Conservation (phyloP, 225 moss, liverwort and hornwort genomes). For the Climacium dendroides region DNA sequence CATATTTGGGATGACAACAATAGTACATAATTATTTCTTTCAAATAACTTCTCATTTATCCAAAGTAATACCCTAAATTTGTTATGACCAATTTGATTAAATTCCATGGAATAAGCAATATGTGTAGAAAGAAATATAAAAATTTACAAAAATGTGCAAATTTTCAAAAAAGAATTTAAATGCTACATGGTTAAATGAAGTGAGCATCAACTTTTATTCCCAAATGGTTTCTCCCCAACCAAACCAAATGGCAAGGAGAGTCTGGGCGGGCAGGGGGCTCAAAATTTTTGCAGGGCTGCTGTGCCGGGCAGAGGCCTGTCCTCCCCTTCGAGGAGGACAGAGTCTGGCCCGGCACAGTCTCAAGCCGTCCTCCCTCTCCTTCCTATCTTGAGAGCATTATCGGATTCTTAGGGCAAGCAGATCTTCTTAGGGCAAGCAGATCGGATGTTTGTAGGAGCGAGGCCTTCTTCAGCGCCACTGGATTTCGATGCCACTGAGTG, state of each 20-base stretch:
- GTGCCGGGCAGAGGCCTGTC: background rate
- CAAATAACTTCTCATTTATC: background rate
- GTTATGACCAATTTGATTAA: background rate
- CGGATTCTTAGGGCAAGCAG: background rate
- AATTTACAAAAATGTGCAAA: background rate
- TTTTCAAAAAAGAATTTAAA: background rate
- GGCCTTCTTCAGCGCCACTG: background rate
- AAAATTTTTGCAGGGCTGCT: background rate
- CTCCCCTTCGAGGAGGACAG: background rate
- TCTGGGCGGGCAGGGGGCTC: background rate
- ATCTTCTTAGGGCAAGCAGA: background rate
- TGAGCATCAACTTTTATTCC: background rate
- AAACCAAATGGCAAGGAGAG: background rate
- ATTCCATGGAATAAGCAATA: background rate
- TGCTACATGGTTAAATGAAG: background rate
- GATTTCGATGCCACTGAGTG: background rate
- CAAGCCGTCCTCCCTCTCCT: background rate
- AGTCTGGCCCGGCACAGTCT: background rate
- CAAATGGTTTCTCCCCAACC: background rate
- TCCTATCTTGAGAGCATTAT: background rate
- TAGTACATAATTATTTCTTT: background rate
- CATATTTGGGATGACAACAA: background rate
- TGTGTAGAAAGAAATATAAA: background rate
- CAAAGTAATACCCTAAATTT: background rate
- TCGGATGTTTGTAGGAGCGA: background rate